Conservation (phyloP, 495 filamentous ascomycete genomes). For the Penicillium nucicola region DNA sequence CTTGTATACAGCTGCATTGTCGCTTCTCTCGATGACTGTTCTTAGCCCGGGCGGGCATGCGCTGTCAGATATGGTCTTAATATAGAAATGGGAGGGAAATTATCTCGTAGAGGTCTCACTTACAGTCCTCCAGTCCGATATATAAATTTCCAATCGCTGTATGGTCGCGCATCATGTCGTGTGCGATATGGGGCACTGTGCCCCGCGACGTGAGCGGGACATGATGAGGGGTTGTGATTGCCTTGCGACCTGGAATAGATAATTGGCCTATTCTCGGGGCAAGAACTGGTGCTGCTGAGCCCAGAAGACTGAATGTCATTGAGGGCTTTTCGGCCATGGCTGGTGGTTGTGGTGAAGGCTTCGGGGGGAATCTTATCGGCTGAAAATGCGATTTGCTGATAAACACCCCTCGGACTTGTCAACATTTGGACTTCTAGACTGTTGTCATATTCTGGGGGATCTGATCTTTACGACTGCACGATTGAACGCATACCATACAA, state of each 20-base stretch:
- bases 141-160: conserved; percentile 67
- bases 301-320: conserved; percentile 32
- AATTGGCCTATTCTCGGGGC: conserved; percentile 62
- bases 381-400: conserved; percentile 16
- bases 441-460: neutral
- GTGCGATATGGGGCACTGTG: conserved; percentile 79
- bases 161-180: conserved; percentile 70
- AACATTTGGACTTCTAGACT: neutral
- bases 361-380: conserved; percentile 17
- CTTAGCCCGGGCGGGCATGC: conserved; percentile 32
- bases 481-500: neutral
- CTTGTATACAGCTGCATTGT: conserved; percentile 49
- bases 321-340: conserved; percentile 26
- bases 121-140: conserved; percentile 91
- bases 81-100: neutral
- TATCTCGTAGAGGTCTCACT: conserved; percentile 26
- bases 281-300: conserved; percentile 24
- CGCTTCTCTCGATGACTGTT: conserved; percentile 69
- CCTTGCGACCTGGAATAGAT: conserved; percentile 52
- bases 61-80: conserved; percentile 16
- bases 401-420: conserved; percentile 3
- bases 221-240: conserved; percentile 77
- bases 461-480: neutral
- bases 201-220: conserved; percentile 78
- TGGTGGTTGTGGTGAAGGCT: conserved; percentile 11